These are phyloP conservation scores for Tritrichomonas musculus DNA, from an alignment of 208 protist species.

Conservation along the genomic window DNA sequence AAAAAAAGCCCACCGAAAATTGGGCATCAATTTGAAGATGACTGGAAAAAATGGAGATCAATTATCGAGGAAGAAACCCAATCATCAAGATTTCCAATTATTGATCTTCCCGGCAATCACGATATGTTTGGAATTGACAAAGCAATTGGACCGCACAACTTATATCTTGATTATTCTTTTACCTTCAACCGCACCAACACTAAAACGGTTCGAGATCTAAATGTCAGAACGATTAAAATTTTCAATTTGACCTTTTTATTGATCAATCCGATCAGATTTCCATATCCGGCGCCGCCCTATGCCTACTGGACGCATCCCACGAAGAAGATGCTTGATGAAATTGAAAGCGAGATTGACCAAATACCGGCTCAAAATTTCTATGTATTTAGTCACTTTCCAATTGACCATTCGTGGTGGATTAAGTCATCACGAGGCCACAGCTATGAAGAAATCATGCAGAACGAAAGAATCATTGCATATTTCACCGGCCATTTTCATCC, in stretches of 20 bases:
- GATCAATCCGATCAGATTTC: background rate
- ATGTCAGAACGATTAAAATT: background rate
- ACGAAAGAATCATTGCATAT: background rate
- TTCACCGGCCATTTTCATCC: background rate
- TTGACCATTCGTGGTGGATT: background rate
- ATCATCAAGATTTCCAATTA: background rate
- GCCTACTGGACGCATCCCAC: background rate
- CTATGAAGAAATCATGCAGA: background rate
- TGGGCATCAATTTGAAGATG: background rate
- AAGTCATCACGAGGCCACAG: background rate
- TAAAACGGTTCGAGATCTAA: background rate
- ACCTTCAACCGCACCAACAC: background rate
- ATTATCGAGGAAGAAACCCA: background rate
- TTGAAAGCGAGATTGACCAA: background rate
- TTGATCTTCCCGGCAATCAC: background rate
- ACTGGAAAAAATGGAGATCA: background rate
- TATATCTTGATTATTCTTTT: background rate
- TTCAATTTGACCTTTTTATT: background rate
- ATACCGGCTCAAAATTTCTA: background rate
- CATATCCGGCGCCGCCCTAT: background rate
- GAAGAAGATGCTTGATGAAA: background rate
- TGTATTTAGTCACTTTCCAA: background rate
- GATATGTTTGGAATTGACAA: background rate
- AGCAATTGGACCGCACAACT: background rate
- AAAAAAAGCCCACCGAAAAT: background rate